These are phyloP conservation scores for Cryptosporidium canis DNA, from an alignment of 169 alveolate genomes.

Conservation along the genomic window DNA sequence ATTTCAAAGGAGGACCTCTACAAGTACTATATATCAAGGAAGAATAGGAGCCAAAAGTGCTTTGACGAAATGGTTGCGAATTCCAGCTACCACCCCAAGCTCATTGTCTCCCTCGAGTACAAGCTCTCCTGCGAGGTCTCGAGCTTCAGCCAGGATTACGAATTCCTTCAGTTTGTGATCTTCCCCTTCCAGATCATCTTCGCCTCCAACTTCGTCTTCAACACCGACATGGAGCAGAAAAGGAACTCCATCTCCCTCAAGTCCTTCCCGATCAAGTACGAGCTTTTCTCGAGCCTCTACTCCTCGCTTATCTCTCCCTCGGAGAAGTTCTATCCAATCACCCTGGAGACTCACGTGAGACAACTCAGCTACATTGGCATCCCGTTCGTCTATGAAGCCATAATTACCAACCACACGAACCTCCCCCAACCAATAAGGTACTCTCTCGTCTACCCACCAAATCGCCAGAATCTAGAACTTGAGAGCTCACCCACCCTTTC, in stretches of 20 bases:
- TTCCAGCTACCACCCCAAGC: neutral
- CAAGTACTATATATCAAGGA: neutral
- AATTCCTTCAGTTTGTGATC: conserved; percentile 1
- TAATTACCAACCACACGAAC: conserved; percentile 25
- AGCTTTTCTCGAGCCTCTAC: neutral
- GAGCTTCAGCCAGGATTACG: neutral
- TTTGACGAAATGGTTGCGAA: neutral
- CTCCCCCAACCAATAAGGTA: conserved; percentile 28
- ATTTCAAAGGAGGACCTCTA: conserved; percentile 5
- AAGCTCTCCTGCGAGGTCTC: neutral
- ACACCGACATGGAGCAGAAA: no score
- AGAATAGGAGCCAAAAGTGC: neutral
- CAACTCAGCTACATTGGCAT: neutral
- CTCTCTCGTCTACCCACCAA: conserved; percentile 40
- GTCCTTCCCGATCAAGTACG: conserved; percentile 36
- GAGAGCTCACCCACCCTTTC: neutral
- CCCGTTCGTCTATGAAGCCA: conserved; percentile 43
- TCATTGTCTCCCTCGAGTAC: neutral
- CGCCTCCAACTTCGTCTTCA: neutral
- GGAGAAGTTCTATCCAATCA: conserved; percentile 8
- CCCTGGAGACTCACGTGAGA: neutral
- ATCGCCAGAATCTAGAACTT: neutral
- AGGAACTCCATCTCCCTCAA: neutral
- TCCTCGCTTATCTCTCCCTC: neutral
- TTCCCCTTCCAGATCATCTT: conserved; percentile 25